Base-by-base conservation (phyloP, 805 yeast genomes). In the Myxozyma geophila region DNA sequence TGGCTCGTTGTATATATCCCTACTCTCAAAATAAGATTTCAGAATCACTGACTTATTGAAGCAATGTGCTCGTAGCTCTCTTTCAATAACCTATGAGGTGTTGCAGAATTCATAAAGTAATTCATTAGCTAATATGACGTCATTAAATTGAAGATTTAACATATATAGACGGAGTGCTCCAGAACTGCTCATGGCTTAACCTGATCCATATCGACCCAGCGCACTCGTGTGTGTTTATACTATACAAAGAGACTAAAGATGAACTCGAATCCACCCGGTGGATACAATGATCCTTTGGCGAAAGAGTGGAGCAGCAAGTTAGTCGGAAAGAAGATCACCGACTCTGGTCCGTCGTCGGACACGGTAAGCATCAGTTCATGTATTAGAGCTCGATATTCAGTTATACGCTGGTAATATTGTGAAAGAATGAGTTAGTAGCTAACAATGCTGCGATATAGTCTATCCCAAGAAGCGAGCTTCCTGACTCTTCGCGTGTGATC, bases 401-500 rank as follows among this genome's bases (percentile, higher is more conserved):
- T 15, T 43, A 19, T 44, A 39, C 21, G 40, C 8, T 3, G 23
- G n/a, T 2, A 36, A 13, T 37, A 19, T 6, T 46, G 19, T n/a
- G 7, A 3, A 10, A 17, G 23, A 39, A 36, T 21, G n/a, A 28
- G 17, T 39, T 37, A n/a, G 15, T 39, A 10, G 1, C 8, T n/a
- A 13, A 10, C 17, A n/a, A 7, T 35, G 21, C 15, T 17, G 33
- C 39, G 54, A 28, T 28, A 28, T 28, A 28, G 64, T 28, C 19
- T 49, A 64, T 57, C 44, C 60, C 64, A 7, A 55, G 56, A 33
- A 13, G 59, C 4, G 53, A 60, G 33, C 51, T 71, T 52, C 73
- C 73, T 1, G 39, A 47, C 40, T 65, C 72, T 2, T 52, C 54
- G 56, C 58, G 73, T 48, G 67, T 71, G 28, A 41, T 70, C 19